Conservation (phyloP, 768 basidiomycete genomes). For the Exsudoporus frostii region DNA sequence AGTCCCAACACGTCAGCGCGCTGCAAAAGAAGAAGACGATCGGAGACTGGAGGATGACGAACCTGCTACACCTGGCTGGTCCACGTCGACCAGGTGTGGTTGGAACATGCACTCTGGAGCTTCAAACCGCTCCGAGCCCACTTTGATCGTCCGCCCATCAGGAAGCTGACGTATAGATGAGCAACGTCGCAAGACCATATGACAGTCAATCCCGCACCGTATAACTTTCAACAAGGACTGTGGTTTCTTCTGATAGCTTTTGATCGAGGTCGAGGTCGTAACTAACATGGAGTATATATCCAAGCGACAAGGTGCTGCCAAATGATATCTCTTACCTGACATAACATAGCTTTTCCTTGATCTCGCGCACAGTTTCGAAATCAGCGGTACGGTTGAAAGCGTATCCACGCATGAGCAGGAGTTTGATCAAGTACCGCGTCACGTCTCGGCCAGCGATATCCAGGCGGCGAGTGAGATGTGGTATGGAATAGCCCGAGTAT, state of each 20-base stretch:
- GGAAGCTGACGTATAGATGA: slow-evolving; percentile 58
- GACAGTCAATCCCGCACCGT: slow-evolving; percentile 55
- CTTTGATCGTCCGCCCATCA: slow-evolving; percentile 94
- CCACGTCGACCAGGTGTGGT: slow-evolving; percentile 94
- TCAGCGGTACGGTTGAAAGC: slow-evolving; percentile 99
- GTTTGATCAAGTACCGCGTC: slow-evolving; percentile 97
- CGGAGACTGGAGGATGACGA: slow-evolving; percentile 12
- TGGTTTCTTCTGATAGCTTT: slow-evolving; percentile 91
- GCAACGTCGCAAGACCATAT: background rate
- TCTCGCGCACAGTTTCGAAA: slow-evolving; percentile 97
- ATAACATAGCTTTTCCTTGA: slow-evolving; percentile 99
- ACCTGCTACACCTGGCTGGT: slow-evolving; percentile 96
- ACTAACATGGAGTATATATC: slow-evolving; percentile 37
- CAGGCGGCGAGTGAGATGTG: slow-evolving; percentile 89
- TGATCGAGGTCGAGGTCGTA: slow-evolving; percentile 98
- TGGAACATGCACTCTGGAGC: slow-evolving; percentile 99
- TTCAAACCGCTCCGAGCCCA: slow-evolving; percentile 97
- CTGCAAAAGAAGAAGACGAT: background rate
- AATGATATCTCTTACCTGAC: slow-evolving; percentile 61
- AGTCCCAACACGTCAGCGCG: background rate
- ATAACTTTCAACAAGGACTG: slow-evolving; percentile 93
- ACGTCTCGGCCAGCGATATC: slow-evolving; percentile 99
- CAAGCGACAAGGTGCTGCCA: background rate
- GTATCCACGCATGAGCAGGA: slow-evolving; percentile 99
- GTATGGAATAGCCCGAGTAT: slow-evolving; percentile 94